These are phyloP conservation scores for Microdochium trichocladiopsis DNA, from an alignment of 2,329 filamentous ascomycete genomes.

Conservation along the genomic window DNA sequence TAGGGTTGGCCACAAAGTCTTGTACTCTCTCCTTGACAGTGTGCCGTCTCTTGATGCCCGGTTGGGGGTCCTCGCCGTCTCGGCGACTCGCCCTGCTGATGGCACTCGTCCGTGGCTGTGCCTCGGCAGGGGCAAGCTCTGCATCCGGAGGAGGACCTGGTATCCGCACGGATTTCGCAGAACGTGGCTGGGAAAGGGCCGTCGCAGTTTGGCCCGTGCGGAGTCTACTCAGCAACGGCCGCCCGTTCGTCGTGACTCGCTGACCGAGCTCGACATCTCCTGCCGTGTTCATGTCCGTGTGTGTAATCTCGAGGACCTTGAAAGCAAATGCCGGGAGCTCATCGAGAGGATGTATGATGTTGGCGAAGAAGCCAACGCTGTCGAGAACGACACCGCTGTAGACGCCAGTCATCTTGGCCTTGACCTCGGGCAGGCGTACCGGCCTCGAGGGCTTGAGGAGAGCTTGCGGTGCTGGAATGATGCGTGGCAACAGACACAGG, in stretches of 20 bases:
- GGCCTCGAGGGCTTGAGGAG: conserved; percentile 51
- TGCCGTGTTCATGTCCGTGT: conserved; percentile 23
- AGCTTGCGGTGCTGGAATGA: conserved; percentile 56
- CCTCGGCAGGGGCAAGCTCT: not conserved
- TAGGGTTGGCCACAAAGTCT: conserved; percentile 34
- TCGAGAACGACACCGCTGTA: conserved; percentile 47
- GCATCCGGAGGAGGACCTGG: not conserved
- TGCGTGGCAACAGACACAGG: conserved; percentile 49
- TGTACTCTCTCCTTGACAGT: conserved; percentile 33
- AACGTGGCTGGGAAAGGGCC: not conserved
- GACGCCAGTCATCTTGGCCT: conserved; percentile 50
- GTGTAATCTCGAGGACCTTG: conserved; percentile 39
- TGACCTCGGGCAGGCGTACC: conserved; percentile 45
- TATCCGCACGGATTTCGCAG: not conserved
- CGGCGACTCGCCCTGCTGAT: conserved; percentile 5
- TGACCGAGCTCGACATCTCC: conserved; percentile 11
- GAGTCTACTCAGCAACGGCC: not conserved
- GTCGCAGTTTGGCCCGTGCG: not conserved
- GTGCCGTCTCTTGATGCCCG: conserved; percentile 18
- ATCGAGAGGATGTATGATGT: conserved; percentile 51
- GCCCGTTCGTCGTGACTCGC: conserved; percentile 1
- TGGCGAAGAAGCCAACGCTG: conserved; percentile 54
- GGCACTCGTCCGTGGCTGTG: not conserved
- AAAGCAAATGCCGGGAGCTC: conserved; percentile 39
- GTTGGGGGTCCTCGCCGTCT: conserved; percentile 8